A percentile compares a stretch with the other conserved stretches of the same genome.
Evolutionary conservation across 192 early-diverging fungal species (phyloP).

Genomic region (Coemansia sp.): DNA sequence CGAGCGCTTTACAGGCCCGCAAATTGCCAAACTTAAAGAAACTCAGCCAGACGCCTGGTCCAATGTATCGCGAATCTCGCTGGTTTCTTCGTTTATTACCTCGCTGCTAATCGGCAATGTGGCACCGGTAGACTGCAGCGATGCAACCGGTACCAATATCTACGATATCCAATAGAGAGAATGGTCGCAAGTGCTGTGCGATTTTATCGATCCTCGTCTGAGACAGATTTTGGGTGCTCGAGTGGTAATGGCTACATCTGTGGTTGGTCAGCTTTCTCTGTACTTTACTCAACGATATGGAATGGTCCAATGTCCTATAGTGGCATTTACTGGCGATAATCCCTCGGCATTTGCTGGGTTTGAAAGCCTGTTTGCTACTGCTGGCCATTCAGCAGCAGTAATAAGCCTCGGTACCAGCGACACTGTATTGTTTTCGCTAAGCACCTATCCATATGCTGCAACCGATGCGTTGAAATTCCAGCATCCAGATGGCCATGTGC

Average conservation of each 20-base stretch:
- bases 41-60: slow-evolving; percentile 7
- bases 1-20: slow-evolving; percentile 78
- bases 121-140: slow-evolving; percentile 64
- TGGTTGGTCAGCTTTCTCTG: slow-evolving; percentile 52
- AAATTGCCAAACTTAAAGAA: slow-evolving; percentile 63
- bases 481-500: slow-evolving; percentile 53
- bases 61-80: slow-evolving; percentile 55
- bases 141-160: slow-evolving; percentile 82
- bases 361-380: slow-evolving; percentile 55
- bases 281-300: slow-evolving; percentile 71
- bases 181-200: slow-evolving; percentile 26
- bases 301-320: slow-evolving; percentile 59
- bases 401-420: slow-evolving; percentile 81
- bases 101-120: slow-evolving; percentile 60
- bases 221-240: slow-evolving; percentile 48
- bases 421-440: slow-evolving; percentile 64
- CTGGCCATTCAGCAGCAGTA: slow-evolving; percentile 51
- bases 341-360: slow-evolving; percentile 51
- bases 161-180: slow-evolving; percentile 58
- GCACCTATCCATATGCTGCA: slow-evolving; percentile 24
- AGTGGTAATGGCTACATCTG: slow-evolving; percentile 34
- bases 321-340: slow-evolving; percentile 80
- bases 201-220: slow-evolving; percentile 26
- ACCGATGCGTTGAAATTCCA: slow-evolving; percentile 1
- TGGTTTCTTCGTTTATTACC: slow-evolving; percentile 72